Percentiles rank a stretch among this genome's conserved stretches.
phyloP scores from a whole-genome alignment of 805 yeast species.

The Teunomyces funiuensis region DNA sequence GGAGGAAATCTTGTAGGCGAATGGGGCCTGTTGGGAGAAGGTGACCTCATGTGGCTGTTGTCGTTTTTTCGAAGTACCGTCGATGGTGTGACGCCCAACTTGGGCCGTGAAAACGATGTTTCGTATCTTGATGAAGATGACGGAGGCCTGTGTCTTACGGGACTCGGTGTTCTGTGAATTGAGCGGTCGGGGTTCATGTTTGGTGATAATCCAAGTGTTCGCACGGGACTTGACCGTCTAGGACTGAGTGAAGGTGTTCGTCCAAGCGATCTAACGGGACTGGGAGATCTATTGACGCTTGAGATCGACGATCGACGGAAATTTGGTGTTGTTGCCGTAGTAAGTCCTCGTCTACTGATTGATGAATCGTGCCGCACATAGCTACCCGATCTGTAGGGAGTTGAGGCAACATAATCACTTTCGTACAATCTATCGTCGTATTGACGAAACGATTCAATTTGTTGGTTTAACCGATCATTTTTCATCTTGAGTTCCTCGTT shows the following conservation, averaged over 20 bases:
- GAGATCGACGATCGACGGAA: conserved; percentile 6
- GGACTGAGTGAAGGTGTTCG: conserved; percentile 3
- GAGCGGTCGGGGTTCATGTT: background rate
- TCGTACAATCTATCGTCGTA: conserved; percentile 8
- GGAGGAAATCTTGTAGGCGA: conserved; percentile 3
- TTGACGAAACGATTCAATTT: conserved; percentile 7
- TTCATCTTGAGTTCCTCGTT: conserved; percentile 11
- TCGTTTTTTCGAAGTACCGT: background rate
- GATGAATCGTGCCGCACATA: background rate
- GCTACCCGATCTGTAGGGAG: conserved; percentile 8
- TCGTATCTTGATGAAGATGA: background rate
- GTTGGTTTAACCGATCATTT: conserved; percentile 12
- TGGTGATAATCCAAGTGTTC: background rate
- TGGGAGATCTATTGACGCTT: conserved; percentile 9
- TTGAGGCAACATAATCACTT: conserved; percentile 10
- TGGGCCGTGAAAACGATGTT: background rate
- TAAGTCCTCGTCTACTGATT: background rate
- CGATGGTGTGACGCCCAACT: conserved; percentile 2
- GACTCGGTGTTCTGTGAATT: conserved; percentile 3
- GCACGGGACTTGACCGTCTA: conserved; percentile 3
- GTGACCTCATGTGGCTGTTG: background rate
- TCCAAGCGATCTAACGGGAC: conserved; percentile 7
- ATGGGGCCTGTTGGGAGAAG: background rate
- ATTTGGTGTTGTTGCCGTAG: background rate
- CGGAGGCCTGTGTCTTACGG: background rate